phyloP scores from a whole-genome alignment of 2,329 filamentous ascomycete species.

The Sporothrix luriei region DNA sequence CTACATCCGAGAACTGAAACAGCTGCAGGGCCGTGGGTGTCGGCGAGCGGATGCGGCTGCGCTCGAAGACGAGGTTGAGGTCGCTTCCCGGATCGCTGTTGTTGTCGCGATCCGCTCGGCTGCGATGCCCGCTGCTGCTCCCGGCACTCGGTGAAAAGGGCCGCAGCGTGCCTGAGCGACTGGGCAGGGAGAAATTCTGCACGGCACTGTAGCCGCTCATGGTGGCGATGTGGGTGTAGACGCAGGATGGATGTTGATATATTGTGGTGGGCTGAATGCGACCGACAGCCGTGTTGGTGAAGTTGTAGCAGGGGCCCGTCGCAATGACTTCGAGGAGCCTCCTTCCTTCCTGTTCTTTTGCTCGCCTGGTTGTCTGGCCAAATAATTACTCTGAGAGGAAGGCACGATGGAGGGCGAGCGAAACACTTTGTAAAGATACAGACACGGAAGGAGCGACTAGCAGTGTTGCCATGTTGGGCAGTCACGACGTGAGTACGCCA shows the following conservation, averaged over 20 bases:
- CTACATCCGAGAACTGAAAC: conserved; percentile 29
- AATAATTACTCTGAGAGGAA: not conserved
- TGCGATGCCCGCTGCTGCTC: not conserved
- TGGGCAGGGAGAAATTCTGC: conserved; percentile 35
- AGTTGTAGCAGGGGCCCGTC: not conserved
- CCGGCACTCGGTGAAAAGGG: conserved; percentile 24
- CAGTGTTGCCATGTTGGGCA: not conserved
- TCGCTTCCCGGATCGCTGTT: not conserved
- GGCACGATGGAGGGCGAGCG: not conserved
- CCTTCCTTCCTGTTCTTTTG: not conserved
- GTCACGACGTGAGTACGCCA: not conserved
- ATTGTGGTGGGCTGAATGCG: not conserved
- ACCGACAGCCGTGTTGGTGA: not conserved
- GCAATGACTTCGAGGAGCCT: not conserved
- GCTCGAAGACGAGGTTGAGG: conserved; percentile 6
- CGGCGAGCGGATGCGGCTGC: conserved; percentile 18
- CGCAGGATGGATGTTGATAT: not conserved
- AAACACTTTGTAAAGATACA: not conserved
- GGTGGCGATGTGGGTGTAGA: not conserved
- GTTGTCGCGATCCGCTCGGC: not conserved
- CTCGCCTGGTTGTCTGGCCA: not conserved
- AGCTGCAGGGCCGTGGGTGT: conserved; percentile 25
- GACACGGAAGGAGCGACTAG: conserved; percentile 18
- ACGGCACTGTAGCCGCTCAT: conserved; percentile 30
- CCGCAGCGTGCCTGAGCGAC: conserved; percentile 24